Base-by-base conservation (phyloP, 345 rosid genomes). In the Gossypium sturtianum region DNA sequence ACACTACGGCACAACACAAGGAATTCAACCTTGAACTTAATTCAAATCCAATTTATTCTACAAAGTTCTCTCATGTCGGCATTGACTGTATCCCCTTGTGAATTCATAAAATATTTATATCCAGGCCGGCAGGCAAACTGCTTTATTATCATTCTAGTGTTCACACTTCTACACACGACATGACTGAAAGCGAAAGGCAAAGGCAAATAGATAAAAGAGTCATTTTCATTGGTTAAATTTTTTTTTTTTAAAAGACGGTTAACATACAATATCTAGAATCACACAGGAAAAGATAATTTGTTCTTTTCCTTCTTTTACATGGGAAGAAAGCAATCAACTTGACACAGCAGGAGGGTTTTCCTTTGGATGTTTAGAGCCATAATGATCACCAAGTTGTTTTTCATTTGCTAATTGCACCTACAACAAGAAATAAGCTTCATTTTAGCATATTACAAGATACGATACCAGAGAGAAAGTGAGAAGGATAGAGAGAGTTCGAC, bases 331-430 rank as follows among this genome's bases (percentile, higher is more conserved):
- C 45, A 29, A 41, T 86, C 85, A 89, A 75, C 87, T 80, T 1
- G 85, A 82, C 72, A 76, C 89, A 4, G 80, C 27, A 22, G 89
- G 94, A 60, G 89, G 86, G 71, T 83, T 85, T 76, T 88, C 90
- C 86, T 88, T 86, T 0, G 94, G 93, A 85, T 89, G 90, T 71
- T 89, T 87, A 52, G 94, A 84, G 47, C 79, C 78, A 79, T 84
- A 90, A 62, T 90, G 94, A 82, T 90, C 92, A 6, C 75, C 90
- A 19, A 88, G 87, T 69, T 89, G 94, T 57, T 89, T 89, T n/a
- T 69, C 81, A 79, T 88, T 90, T 9, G 92, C 94, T 64, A 90
- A 83, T 73, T 80, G 91, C 12, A 66, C 83, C 94, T 89, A 86
- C 73, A 82, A 75, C 27, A 75, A 67, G 41, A 71, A 75, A 49